A percentile compares a stretch with the other conserved stretches of the same genome.
These are phyloP conservation scores for Mangifera indica DNA, from an alignment of 345 rosid species.

Conservation along the genomic window DNA sequence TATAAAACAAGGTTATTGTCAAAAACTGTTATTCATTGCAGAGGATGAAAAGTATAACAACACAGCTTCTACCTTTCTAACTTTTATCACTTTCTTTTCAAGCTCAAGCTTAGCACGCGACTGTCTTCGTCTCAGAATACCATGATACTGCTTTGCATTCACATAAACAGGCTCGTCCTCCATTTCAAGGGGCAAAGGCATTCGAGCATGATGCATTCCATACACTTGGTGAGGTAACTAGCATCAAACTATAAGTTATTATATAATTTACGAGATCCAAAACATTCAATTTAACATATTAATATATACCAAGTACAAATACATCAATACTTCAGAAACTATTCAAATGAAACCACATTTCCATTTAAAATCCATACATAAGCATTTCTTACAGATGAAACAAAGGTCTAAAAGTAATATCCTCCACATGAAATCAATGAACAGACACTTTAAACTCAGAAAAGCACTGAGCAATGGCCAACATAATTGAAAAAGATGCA, in stretches of 20 bases:
- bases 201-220: slow-evolving; percentile 55
- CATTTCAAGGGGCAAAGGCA: slow-evolving; percentile 71
- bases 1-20: neutral
- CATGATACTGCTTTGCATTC: slow-evolving; percentile 73
- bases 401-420: neutral
- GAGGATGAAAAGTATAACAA: neutral
- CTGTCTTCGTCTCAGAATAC: slow-evolving; percentile 65
- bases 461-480: neutral
- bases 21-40: neutral
- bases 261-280: slow-evolving; percentile 1
- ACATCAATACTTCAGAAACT: neutral
- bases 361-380: neutral
- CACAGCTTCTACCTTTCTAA: slow-evolving; percentile 47
- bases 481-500: neutral
- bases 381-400: neutral
- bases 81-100: slow-evolving; percentile 54
- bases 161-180: slow-evolving; percentile 73
- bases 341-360: neutral
- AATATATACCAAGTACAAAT: neutral
- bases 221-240: slow-evolving; percentile 43
- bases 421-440: neutral
- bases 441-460: neutral
- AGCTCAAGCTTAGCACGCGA: slow-evolving; percentile 73
- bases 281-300: neutral
- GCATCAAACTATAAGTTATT: slow-evolving; percentile 6